Conservation (phyloP, 129 eudicot species). For the Tanacetum coccineum region DNA sequence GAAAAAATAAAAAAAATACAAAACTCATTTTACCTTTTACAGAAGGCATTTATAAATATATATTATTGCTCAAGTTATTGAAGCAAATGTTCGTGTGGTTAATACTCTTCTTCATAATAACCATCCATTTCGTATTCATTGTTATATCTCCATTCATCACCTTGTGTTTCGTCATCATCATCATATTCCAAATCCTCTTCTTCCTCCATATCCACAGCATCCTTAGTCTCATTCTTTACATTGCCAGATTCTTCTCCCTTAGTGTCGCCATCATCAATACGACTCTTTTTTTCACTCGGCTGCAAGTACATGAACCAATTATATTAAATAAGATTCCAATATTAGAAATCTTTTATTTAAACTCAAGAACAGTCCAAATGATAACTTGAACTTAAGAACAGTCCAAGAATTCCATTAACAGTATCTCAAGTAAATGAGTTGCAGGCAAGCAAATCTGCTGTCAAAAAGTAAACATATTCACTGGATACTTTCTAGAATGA, state of each 20-base stretch:
- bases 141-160: constrained; percentile 6
- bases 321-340: not conserved
- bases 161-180: constrained; percentile 9
- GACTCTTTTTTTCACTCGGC: constrained; percentile 29
- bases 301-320: constrained; percentile 6
- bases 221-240: no score
- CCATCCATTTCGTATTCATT: constrained; percentile 10
- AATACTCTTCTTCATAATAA: constrained; percentile 13
- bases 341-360: not conserved
- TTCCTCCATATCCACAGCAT: not conserved
- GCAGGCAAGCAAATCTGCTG: not conserved
- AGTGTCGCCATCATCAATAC: not conserved
- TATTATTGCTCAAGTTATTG: not conserved
- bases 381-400: not conserved
- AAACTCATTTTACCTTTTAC: no score
- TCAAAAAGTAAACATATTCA: not conserved
- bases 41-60: no score
- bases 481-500: no score
- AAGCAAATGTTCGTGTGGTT: constrained; percentile 15
- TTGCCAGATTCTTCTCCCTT: no score
- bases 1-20: no score
- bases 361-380: not conserved
- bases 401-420: not conserved
- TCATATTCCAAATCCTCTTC: constrained; percentile 3
- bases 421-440: not conserved